A percentile compares a stretch with the other conserved stretches of the same genome.
phyloP scores from a whole-genome alignment of 2,329 filamentous ascomycete genomes.

The Endothia cerciana region DNA sequence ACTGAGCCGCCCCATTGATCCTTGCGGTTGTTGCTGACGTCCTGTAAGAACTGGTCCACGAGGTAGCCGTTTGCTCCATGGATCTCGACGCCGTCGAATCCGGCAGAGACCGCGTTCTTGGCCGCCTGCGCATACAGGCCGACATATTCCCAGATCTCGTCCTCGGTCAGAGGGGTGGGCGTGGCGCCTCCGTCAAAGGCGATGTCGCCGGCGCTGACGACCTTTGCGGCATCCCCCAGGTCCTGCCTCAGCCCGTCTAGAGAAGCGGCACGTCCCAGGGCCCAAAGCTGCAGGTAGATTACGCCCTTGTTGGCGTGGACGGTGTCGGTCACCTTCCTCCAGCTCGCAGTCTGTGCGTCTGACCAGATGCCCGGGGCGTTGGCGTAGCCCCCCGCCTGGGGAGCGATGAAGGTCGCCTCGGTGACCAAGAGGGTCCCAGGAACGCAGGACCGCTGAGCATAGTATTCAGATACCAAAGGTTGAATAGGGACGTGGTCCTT shows the following conservation, averaged over 20 bases:
- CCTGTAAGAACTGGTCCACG: slow-evolving; percentile 59
- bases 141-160: slow-evolving; percentile 45
- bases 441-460: slow-evolving; percentile 45
- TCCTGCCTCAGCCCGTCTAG: slow-evolving; percentile 36
- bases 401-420: slow-evolving; percentile 51
- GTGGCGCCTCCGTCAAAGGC: slow-evolving; percentile 46
- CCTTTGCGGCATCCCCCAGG: slow-evolving; percentile 36
- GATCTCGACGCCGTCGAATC: slow-evolving; percentile 51
- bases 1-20: slow-evolving; percentile 59
- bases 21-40: slow-evolving; percentile 56
- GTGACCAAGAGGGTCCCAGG: slow-evolving; percentile 48
- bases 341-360: slow-evolving; percentile 57
- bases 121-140: slow-evolving; percentile 38
- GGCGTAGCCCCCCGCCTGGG: slow-evolving; percentile 39
- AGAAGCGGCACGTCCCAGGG: slow-evolving; percentile 45
- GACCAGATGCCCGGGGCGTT: slow-evolving; percentile 63
- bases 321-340: slow-evolving; percentile 61
- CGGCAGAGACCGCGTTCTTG: slow-evolving; percentile 54
- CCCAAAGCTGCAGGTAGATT: slow-evolving; percentile 66
- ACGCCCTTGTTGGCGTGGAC: slow-evolving; percentile 64
- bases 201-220: slow-evolving; percentile 46
- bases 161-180: slow-evolving; percentile 46
- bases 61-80: slow-evolving; percentile 47
- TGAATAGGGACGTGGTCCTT: slow-evolving; percentile 33
- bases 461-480: slow-evolving; percentile 46